phyloP scores from a whole-genome alignment of 306 rosid species.

The Elaeagnus macrophylla region DNA sequence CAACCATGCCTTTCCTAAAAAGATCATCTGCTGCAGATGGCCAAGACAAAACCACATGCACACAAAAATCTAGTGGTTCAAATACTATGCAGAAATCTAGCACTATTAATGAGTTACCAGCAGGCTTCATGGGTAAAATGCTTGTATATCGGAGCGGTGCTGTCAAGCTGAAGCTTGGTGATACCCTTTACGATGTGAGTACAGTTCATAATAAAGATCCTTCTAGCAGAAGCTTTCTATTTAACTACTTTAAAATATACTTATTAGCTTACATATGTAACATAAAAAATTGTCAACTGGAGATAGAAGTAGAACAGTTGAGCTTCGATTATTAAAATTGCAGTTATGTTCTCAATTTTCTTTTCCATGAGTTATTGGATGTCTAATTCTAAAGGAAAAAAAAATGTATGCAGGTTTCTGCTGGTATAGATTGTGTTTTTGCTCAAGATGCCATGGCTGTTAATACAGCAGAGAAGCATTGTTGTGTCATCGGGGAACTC shows the following conservation, averaged over 20 bases:
- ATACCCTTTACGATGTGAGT: conserved; percentile 75
- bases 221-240: background rate
- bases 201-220: background rate
- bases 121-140: conserved; percentile 80
- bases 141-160: conserved; percentile 69
- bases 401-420: conserved; percentile 48
- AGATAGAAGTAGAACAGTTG: too few relatives aligned
- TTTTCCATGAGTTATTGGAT: background rate
- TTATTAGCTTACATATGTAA: background rate
- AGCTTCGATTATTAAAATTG: too few relatives aligned
- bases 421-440: conserved; percentile 62
- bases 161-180: conserved; percentile 67
- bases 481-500: conserved; percentile 57
- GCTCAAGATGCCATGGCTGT: conserved; percentile 59
- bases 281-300: background rate
- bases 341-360: background rate
- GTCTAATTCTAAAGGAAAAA: background rate
- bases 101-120: conserved; percentile 43
- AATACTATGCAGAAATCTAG: conserved; percentile 19
- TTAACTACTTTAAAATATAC: background rate
- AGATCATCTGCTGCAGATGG: conserved; percentile 21
- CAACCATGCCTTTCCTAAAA: conserved; percentile 36
- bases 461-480: conserved; percentile 46
- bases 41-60: conserved; percentile 21
- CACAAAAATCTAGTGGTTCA: conserved; percentile 17